These are phyloP conservation scores for Periconia macrospinosa DNA, from an alignment of 2,329 filamentous ascomycete species.

Conservation along the genomic window DNA sequence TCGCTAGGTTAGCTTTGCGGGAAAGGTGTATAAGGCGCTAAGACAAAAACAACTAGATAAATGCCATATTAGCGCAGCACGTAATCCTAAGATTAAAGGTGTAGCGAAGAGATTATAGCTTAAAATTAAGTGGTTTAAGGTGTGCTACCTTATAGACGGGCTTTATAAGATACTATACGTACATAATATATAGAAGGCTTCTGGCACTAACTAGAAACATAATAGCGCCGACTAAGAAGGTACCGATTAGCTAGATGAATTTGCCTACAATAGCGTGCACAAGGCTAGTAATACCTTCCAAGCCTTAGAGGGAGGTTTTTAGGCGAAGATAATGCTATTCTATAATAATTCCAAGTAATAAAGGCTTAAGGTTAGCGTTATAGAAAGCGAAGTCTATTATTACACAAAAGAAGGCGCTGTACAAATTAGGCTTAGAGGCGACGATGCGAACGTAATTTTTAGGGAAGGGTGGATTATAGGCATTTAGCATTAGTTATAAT, in stretches of 20 bases:
- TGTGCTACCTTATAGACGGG: constrained; percentile 3
- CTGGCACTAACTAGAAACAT: too few species aligned
- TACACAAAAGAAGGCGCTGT: constrained; percentile 4
- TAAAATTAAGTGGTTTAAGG: constrained; percentile 2
- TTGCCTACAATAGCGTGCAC: background rate
- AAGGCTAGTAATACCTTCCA: background rate
- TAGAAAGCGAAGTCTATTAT: constrained; percentile 4
- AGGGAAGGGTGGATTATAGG: constrained; percentile 3
- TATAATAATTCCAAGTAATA: constrained; percentile 1
- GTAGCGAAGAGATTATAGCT: constrained; percentile 5
- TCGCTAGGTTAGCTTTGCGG: too few species aligned
- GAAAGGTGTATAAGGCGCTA: too few species aligned
- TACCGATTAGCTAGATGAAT: background rate
- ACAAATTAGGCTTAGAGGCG: constrained; percentile 3
- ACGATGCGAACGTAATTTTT: constrained; percentile 5
- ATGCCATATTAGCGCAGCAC: constrained; percentile 3
- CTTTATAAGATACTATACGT: too few species aligned
- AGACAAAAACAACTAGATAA: background rate
- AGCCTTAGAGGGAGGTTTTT: background rate
- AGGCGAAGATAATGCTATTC: background rate
- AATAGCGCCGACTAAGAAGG: background rate
- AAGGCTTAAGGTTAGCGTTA: constrained; percentile 4
- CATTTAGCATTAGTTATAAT: constrained; percentile 3
- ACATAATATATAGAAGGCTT: too few species aligned
- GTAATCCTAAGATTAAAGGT: constrained; percentile 2